These are phyloP conservation scores for Talaromyces pinophilus DNA, from an alignment of 2,329 filamentous ascomycete species.

Conservation along the genomic window DNA sequence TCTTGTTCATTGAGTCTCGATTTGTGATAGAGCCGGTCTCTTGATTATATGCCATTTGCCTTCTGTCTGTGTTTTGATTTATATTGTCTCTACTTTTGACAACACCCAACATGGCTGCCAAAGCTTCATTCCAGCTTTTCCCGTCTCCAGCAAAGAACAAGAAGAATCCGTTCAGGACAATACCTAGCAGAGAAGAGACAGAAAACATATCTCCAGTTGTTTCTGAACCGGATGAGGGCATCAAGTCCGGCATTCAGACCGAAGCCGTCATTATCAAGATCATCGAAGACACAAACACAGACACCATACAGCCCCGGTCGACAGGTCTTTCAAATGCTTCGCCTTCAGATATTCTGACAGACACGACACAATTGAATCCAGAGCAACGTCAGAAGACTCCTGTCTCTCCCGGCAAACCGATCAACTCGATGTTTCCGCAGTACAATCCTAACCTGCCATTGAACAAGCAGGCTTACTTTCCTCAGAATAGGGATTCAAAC, in stretches of 20 bases:
- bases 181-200: constrained; percentile 28
- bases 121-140: constrained; percentile 46
- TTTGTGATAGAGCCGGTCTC: constrained; percentile 21
- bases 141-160: constrained; percentile 38
- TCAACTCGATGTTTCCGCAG: constrained; percentile 50
- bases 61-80: not conserved
- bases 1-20: not conserved
- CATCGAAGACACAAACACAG: constrained; percentile 31
- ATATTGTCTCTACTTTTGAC: not conserved
- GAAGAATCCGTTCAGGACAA: constrained; percentile 40
- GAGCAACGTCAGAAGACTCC: constrained; percentile 24
- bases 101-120: constrained; percentile 25
- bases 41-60: constrained; percentile 5
- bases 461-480: constrained; percentile 41
- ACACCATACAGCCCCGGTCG: constrained; percentile 14
- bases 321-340: not conserved
- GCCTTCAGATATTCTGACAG: not conserved
- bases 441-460: constrained; percentile 44
- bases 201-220: constrained; percentile 29
- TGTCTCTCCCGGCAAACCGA: constrained; percentile 39
- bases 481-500: constrained; percentile 28
- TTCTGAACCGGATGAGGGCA: constrained; percentile 35
- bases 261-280: constrained; percentile 43
- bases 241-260: constrained; percentile 33
- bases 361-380: not conserved